Evolutionary conservation across 2,329 filamentous ascomycete genomes (phyloP), one percentile per base, ranked within the genome.

Genomic region (Dichotomopilus funicola): DNA sequence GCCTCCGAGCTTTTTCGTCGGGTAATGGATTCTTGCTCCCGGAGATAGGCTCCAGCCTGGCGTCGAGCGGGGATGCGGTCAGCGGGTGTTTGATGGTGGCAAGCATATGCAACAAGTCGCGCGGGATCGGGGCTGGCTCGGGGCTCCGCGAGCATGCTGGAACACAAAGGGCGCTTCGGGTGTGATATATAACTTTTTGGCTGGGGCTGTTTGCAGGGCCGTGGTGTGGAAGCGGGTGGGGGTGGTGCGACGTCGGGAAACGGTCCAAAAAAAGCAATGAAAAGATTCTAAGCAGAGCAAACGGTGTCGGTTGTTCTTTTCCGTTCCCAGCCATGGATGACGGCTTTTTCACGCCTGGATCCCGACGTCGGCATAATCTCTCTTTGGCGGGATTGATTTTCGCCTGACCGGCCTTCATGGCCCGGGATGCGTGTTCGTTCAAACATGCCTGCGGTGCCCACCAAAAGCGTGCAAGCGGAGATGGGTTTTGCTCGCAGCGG

Each of bases 21-120:
- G 37, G 37, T 42, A 36, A 42, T 12, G 43, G 7, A 31, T 50
- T 50, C 35, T 43, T 6, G 49, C 46, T 51, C 44, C 44, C 33
- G 27, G 44, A 45, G 31, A 51, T 61, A 51, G 37, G 53, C 51
- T 40, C 19, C 19, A 27, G 54, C 11, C 56, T 61, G 54, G 61
- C 56, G 60, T 57, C 59, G 53, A 51, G 59, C 59, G 52, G 51
- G 59, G 54, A 56, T 59, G 58, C 59, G 58, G 54, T 60, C 57
- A 45, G 46, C 50, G 38, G 52, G 38, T 9, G 48, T 50, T 41
- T 53, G 54, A 36, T 43, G 49, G 61, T 56, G 57, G 60, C 58
- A 46, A 60, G 19, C 19, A 27, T 27, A 59, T 46, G 47, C 36
- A 53, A 19, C 44, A 35, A 49, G n/a, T 33, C n/a, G 33, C 11